Conservation (phyloP, 2,329 filamentous ascomycete species). For the Fusarium devonianum region DNA sequence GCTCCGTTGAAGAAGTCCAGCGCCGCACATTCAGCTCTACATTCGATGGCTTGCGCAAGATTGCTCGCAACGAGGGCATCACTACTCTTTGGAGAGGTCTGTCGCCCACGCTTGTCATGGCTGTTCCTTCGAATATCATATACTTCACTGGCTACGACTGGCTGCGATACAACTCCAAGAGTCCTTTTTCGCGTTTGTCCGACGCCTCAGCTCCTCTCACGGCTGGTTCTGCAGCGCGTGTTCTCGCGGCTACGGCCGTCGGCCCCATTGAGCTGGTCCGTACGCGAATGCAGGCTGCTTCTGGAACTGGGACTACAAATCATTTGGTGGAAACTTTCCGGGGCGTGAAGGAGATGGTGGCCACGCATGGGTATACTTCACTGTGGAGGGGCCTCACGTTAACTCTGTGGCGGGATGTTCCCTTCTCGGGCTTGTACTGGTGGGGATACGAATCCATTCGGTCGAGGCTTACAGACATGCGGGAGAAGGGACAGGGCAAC, state of each 20-base stretch:
- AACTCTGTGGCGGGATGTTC: slow-evolving; percentile 95
- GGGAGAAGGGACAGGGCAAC: slow-evolving; percentile 60
- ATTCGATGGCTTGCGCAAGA: slow-evolving; percentile 90
- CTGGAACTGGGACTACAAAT: slow-evolving; percentile 63
- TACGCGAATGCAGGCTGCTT: slow-evolving; percentile 86
- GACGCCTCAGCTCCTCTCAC: slow-evolving; percentile 81
- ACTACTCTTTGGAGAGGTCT: slow-evolving; percentile 90
- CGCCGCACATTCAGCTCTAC: slow-evolving; percentile 87
- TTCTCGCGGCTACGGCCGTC: slow-evolving; percentile 82
- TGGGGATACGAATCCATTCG: slow-evolving; percentile 93
- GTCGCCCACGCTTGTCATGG: slow-evolving; percentile 94
- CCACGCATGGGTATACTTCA: slow-evolving; percentile 75
- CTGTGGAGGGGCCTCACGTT: slow-evolving; percentile 90
- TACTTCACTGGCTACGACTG: slow-evolving; percentile 99
- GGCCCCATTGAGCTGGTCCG: slow-evolving; percentile 93
- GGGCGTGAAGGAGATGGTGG: slow-evolving; percentile 81
- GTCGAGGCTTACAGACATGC: slow-evolving; percentile 71
- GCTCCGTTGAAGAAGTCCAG: slow-evolving; percentile 87
- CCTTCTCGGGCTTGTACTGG: slow-evolving; percentile 98
- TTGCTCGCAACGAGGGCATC: slow-evolving; percentile 89
- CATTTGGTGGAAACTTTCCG: slow-evolving; percentile 82
- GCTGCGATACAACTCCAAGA: slow-evolving; percentile 76
- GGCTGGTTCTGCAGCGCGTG: slow-evolving; percentile 79
- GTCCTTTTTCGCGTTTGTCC: slow-evolving; percentile 71
- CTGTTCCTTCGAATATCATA: slow-evolving; percentile 93